These are phyloP conservation scores for Barnettozyma populi DNA, from an alignment of 805 yeast species.

Conservation along the genomic window DNA sequence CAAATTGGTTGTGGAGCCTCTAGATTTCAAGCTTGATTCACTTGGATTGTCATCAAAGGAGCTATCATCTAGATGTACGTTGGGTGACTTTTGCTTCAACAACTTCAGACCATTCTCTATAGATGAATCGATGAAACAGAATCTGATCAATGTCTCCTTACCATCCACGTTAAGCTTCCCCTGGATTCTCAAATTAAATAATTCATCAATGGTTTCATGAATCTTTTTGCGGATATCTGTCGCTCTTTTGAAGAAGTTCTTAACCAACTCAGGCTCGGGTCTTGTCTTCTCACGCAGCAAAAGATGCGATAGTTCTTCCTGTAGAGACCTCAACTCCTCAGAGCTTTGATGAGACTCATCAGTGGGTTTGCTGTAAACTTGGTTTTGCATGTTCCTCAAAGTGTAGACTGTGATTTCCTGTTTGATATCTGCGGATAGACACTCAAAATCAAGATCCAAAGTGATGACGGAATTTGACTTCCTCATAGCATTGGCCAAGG, in stretches of 20 bases:
- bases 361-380: slow-evolving; percentile 29
- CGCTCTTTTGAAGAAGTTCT: slow-evolving; percentile 35
- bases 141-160: slow-evolving; percentile 68
- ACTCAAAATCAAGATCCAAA: slow-evolving; percentile 57
- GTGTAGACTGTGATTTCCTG: slow-evolving; percentile 71
- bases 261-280: slow-evolving; percentile 24
- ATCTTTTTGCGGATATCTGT: slow-evolving; percentile 33
- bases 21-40: slow-evolving; percentile 8
- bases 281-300: slow-evolving; percentile 34
- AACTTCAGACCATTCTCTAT: slow-evolving; percentile 47
- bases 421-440: slow-evolving; percentile 51
- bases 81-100: slow-evolving; percentile 26
- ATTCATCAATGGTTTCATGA: slow-evolving; percentile 46
- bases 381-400: slow-evolving; percentile 72
- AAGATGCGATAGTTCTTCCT: slow-evolving; percentile 36
- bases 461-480: slow-evolving; percentile 57
- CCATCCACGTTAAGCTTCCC: slow-evolving; percentile 62
- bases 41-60: background rate
- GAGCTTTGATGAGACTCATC: background rate
- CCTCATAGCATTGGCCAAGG: slow-evolving; percentile 62
- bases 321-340: slow-evolving; percentile 53
- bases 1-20: slow-evolving; percentile 17
- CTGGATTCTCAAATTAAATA: slow-evolving; percentile 51
- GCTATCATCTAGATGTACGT: slow-evolving; percentile 1
- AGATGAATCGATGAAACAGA: slow-evolving; percentile 67